Percentiles rank a stretch among this genome's conserved stretches.
phyloP scores from a whole-genome alignment of 2,329 filamentous ascomycete genomes.

The Truncatella angustata region DNA sequence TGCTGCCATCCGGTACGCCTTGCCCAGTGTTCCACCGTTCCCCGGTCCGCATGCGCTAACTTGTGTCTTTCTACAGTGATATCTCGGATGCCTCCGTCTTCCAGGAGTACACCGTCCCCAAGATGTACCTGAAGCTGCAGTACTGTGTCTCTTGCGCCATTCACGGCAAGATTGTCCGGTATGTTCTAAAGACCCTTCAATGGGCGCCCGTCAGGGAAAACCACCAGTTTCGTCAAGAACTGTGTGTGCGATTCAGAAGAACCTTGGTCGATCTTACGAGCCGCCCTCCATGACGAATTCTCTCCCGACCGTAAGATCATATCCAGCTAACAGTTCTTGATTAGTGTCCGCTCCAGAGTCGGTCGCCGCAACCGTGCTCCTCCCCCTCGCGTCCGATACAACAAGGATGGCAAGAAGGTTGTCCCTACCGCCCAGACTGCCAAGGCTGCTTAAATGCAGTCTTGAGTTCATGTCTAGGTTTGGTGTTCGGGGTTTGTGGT shows the following conservation, averaged over 20 bases:
- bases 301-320: slow-evolving; percentile 19
- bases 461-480: slow-evolving; percentile 8
- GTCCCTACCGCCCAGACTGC: slow-evolving; percentile 78
- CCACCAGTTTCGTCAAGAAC: slow-evolving; percentile 35
- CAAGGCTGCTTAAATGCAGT: slow-evolving; percentile 53
- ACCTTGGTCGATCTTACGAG: slow-evolving; percentile 52
- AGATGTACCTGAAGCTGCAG: slow-evolving; percentile 99
- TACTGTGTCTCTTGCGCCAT: slow-evolving; percentile 99
- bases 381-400: slow-evolving; percentile 96
- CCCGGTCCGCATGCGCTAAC: slow-evolving; percentile 3
- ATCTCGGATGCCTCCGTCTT: slow-evolving; percentile 99
- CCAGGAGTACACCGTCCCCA: slow-evolving; percentile 98
- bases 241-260: slow-evolving; percentile 50
- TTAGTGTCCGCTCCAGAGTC: slow-evolving; percentile 92
- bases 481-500: slow-evolving; percentile 14
- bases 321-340: slow-evolving; percentile 38
- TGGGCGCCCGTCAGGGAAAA: slow-evolving; percentile 50
- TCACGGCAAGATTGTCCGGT: slow-evolving; percentile 99
- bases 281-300: slow-evolving; percentile 20
- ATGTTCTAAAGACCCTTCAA: slow-evolving; percentile 52
- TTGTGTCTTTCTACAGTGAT: slow-evolving; percentile 64
- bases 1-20: slow-evolving; percentile 77
- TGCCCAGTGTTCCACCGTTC: slow-evolving; percentile 8
- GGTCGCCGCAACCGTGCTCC: slow-evolving; percentile 99
- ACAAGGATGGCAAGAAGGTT: slow-evolving; percentile 99